Evolutionary conservation across 192 early-diverging fungal species (phyloP), one percentile per base, ranked within the genome.

Genomic region (Linderina pennispora): DNA sequence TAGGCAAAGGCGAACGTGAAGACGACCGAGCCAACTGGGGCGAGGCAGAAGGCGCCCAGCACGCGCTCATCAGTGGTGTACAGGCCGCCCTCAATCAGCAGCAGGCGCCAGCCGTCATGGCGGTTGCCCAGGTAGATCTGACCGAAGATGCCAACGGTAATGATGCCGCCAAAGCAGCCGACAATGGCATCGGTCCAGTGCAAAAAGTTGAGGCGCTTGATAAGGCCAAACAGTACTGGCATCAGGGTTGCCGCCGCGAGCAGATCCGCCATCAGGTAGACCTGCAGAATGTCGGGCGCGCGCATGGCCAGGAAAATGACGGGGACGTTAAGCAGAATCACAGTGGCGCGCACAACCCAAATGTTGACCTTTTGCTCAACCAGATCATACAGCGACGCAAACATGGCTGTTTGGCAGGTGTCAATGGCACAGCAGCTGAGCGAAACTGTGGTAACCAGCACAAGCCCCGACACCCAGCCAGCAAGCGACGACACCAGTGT

Each of bases 321-420:
- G 4, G 77, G 76, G 24, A 74, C 38, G 42, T 77, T 80, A 34
- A 80, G 43, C 5, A 77, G 14, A 22, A 77, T 42, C 11, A 70
- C 70, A 0, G 50, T 45, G 14, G 50, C 53, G 18, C 78, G 65
- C 25, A 65, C 65, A 18, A 60, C 65, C 54, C 61, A 62, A 23
- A 80, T 58, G 32, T 21, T 57, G 43, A 77, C 47, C 36, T 39
- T 55, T 43, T 77, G 55, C 24, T 76, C 55, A 26, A 63, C 64
- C 4, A 80, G 46, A 25, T 84, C 82, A 22, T 76, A 77, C 15
- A 85, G 41, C 21, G 83, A 84, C 10, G 77, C 74, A 41, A 79
- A 77, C 62, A 86, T 66, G 21, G 76, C 84, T n/a, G 76, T 77
- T 53, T 86, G 84, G 49, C 81, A 62, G 10, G 82, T 85, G 47